Base-by-base conservation (phyloP, 805 yeast species). In the Ogataea chonburiensis region DNA sequence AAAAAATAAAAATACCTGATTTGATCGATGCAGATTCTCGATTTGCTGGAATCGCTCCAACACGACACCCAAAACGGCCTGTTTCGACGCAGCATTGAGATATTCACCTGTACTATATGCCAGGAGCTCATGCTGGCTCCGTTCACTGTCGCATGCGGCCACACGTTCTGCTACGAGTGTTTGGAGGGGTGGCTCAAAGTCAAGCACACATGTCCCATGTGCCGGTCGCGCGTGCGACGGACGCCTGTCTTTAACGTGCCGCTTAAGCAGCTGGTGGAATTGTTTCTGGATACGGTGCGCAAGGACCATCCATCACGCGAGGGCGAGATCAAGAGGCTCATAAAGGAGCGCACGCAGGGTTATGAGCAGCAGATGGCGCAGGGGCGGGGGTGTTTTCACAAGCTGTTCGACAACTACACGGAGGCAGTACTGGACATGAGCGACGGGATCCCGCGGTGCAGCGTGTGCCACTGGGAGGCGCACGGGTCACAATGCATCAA, bases 391-490 rank as follows among this genome's bases (percentile, higher is more conserved):
- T 53, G 78, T 27, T 81, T 75, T 57, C 70, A 70, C 3, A 70
- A 68, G 21, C 53, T 70, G 3, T 80, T 81, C 55, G 60, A 66
- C n/a, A 55, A 59, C 32, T 53, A 68, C 12, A 73, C 77, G 3
- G 57, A 67, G 11, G 78, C 81, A 0, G 56, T 77, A 3, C 63
- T 79, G 1, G 88, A 81, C 49, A 64, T 63, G 18, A 75, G 75
- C 18, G 91, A 84, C 50, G 88, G 88, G 2, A 85, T 83, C 7
- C 75, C 83, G 0, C 60, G 91, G 37, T 84, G 93, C 52, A 75
- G 83, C 6, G 72, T 75, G 38, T 84, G 93, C 55, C 87, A 79
- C 50, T 84, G 91, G 91, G 91, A 84, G 50, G 77, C 82, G 1
- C 75, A 75, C 42, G 87, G 85, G 0, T 61, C 70, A 3, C 65